Base-by-base conservation (phyloP, 2,329 filamentous ascomycete species). In the Pezicula carpinea region DNA sequence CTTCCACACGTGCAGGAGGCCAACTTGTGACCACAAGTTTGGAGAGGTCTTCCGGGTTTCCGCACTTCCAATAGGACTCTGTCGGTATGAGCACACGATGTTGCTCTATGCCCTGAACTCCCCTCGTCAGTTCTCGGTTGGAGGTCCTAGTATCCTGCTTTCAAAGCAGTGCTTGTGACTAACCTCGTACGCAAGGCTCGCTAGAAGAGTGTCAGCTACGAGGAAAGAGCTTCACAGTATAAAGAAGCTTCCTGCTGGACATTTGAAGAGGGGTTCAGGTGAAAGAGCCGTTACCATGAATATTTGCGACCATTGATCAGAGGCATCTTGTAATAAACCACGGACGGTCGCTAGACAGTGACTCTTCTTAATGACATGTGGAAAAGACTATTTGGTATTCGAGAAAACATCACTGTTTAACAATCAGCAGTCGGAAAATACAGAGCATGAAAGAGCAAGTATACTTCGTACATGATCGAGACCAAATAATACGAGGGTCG, bases 101-200 rank as follows among this genome's bases (percentile, higher is more conserved):
- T 60, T 10, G 58, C 57, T 44, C 59, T 47, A 26, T 62, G 59
- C 3, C 38, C 38, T 40, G 38, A 13, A 14, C 8, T 10, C 21
- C n/a, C 13, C 14, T 11, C 26, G 18, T 40, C 7, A 40, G 38
- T 40, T 23, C 22, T 40, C 19, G 26, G 13, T 29, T 29, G 26
- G 5, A 29, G 13, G 26, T 29, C 26, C 13, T 15, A 22, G 38
- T 11, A 6, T n/a, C 5, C 38, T 22, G 13, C 15, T 40, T 15
- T 40, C 14, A 5, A 40, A 13, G 19, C 26, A 29, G 26, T 29
- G 5, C 6, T 6, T 13, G 18, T 40, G 10, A 23, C 38, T 26
- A 13, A 40, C 58, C 59, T n/a, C 59, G 53, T 29, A 62, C 58
- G 31, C 58, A 62, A 34, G 59, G 55, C 39, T 58, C 53, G 43